These are phyloP conservation scores for Sarocladiaceae sp. DNA, from an alignment of 2,329 filamentous ascomycete genomes.

Conservation along the genomic window DNA sequence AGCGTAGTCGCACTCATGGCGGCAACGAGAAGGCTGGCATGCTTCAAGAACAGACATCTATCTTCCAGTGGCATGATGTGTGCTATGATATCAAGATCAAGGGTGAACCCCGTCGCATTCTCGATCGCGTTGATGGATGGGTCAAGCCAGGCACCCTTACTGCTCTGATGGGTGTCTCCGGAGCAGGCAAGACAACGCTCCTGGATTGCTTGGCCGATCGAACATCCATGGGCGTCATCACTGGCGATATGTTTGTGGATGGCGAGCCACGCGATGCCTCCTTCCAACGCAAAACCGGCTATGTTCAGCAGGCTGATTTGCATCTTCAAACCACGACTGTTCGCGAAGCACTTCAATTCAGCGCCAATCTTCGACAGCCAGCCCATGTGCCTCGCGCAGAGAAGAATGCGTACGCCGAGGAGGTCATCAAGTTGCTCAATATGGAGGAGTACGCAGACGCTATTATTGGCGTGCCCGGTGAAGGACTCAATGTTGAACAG, in stretches of 20 bases:
- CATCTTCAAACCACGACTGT: slow-evolving; percentile 13
- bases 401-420: slow-evolving; percentile 82
- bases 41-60: slow-evolving; percentile 28
- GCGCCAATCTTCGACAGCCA: slow-evolving; percentile 79
- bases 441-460: slow-evolving; percentile 49
- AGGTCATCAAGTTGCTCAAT: slow-evolving; percentile 72
- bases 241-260: slow-evolving; percentile 15
- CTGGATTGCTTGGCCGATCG: slow-evolving; percentile 14
- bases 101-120: slow-evolving; percentile 64
- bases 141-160: slow-evolving; percentile 85
- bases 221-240: slow-evolving; percentile 13
- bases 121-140: slow-evolving; percentile 83
- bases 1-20: slow-evolving; percentile 8
- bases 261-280: slow-evolving; percentile 12
- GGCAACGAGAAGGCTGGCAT: slow-evolving; percentile 11
- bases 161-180: slow-evolving; percentile 65
- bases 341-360: slow-evolving; percentile 83
- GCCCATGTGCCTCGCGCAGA: slow-evolving; percentile 65
- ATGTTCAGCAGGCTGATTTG: slow-evolving; percentile 14
- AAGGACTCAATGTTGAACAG: slow-evolving; percentile 39
- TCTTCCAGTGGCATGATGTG: slow-evolving; percentile 79
- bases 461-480: slow-evolving; percentile 36
- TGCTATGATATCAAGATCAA: slow-evolving; percentile 73
- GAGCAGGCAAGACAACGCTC: slow-evolving; percentile 14
- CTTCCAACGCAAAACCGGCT: slow-evolving; percentile 15